Percentiles rank a stretch among this genome's conserved stretches.
Conservation (phyloP, 352 stramenopile genomes). For the Elongisporangium undulatum region DNA sequence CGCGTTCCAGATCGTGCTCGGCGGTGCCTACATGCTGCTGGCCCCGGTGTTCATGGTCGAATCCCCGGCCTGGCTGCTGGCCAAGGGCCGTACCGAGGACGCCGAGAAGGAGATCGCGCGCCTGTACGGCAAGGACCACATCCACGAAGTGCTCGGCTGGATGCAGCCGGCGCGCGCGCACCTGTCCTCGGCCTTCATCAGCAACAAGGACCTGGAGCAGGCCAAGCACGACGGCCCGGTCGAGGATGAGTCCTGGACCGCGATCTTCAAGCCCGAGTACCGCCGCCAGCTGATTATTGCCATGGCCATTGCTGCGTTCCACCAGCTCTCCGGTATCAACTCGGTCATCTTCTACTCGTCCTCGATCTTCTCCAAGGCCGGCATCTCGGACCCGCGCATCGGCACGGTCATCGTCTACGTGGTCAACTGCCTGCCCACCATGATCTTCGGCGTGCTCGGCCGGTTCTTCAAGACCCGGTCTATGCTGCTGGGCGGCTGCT, state of each 20-base stretch:
- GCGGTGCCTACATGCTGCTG: constrained; percentile 14
- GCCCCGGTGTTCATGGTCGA: constrained; percentile 35
- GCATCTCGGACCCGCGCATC: constrained; percentile 7
- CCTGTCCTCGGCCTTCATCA: constrained; percentile 7
- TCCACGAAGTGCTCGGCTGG: constrained; percentile 21
- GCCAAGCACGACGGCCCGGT: not conserved
- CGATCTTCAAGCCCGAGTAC: constrained; percentile 28
- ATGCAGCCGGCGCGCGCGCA: constrained; percentile 12
- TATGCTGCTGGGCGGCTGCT: constrained; percentile 40
- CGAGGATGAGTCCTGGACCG: not conserved
- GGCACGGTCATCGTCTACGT: constrained; percentile 24
- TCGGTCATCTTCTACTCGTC: constrained; percentile 14
- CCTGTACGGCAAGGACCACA: constrained; percentile 31
- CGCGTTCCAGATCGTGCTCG: constrained; percentile 28
- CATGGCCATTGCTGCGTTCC: constrained; percentile 27
- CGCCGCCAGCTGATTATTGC: constrained; percentile 38
- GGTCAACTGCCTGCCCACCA: constrained; percentile 34
- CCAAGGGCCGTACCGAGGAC: constrained; percentile 20
- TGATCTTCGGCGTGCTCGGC: constrained; percentile 28
- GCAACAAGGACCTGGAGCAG: not conserved
- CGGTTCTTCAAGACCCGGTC: constrained; percentile 41
- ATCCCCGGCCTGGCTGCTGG: constrained; percentile 38
- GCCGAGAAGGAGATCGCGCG: constrained; percentile 17
- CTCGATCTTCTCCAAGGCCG: constrained; percentile 7
- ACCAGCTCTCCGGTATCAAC: constrained; percentile 64